Evolutionary conservation across 2,329 filamentous ascomycete genomes (phyloP).

Genomic region (Juglanconis sp.): DNA sequence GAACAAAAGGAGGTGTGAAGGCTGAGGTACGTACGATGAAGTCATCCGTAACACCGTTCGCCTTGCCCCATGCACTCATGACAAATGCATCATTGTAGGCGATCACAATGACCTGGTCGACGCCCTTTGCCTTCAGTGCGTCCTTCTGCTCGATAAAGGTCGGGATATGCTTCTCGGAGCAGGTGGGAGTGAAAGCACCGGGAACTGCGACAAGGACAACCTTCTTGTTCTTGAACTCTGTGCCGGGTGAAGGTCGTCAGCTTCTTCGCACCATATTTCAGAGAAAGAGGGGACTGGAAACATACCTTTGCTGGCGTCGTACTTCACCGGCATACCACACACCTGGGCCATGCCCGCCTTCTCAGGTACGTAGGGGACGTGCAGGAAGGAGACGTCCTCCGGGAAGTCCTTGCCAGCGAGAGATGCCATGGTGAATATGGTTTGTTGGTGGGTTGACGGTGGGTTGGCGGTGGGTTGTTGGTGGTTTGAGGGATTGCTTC

Average conservation of each 20-base stretch:
- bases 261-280: too few relatives aligned
- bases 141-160: conserved; percentile 72
- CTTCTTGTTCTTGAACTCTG: conserved; percentile 57
- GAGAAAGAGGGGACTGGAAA: not conserved
- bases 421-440: conserved; percentile 33
- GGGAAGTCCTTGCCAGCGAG: conserved; percentile 77
- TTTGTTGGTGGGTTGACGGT: conserved; percentile 25
- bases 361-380: conserved; percentile 74
- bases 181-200: conserved; percentile 83
- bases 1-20: not conserved
- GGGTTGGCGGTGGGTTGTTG: not conserved
- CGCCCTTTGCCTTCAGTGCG: conserved; percentile 73
- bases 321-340: conserved; percentile 76
- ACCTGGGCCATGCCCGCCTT: conserved; percentile 59
- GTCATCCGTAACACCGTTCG: conserved; percentile 73
- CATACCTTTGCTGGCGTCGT: conserved; percentile 72
- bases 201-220: conserved; percentile 54
- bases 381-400: conserved; percentile 75
- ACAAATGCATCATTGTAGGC: conserved; percentile 83
- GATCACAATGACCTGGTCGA: conserved; percentile 78
- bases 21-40: conserved; percentile 44
- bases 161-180: conserved; percentile 76
- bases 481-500: too few relatives aligned
- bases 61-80: conserved; percentile 88
- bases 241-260: not conserved